Conservation (phyloP, 2,329 filamentous ascomycete species). For the Colletotrichum sp. region DNA sequence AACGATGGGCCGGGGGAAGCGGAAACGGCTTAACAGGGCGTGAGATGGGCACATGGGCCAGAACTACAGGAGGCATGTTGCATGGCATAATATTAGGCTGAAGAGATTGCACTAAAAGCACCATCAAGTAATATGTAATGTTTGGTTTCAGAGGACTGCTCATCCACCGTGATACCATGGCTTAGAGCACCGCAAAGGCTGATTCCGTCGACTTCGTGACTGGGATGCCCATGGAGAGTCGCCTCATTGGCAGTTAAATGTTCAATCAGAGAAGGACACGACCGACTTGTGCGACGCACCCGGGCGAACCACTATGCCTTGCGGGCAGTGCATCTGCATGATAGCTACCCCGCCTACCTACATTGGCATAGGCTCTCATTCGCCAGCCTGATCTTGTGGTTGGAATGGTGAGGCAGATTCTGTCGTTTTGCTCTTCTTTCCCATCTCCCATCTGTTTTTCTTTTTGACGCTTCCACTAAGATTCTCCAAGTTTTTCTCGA, state of each 20-base stretch:
- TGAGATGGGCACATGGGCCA: not conserved
- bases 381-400: not conserved
- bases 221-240: accelerated
- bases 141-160: not conserved
- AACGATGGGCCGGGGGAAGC: not conserved
- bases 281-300: not conserved
- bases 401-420: not conserved
- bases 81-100: not conserved
- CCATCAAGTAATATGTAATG: not conserved
- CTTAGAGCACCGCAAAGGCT: accelerated
- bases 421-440: not conserved
- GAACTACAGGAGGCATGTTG: not conserved
- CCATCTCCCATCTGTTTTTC: not conserved
- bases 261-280: not conserved
- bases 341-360: not conserved
- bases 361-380: not conserved
- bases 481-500: too few species aligned
- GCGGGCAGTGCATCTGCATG: not conserved
- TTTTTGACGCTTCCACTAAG: not conserved
- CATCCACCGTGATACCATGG: accelerated
- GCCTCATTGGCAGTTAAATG: not conserved
- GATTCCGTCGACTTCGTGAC: not conserved
- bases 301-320: not conserved
- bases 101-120: not conserved
- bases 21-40: too few species aligned